phyloP scores from a whole-genome alignment of 306 rosid species.

The Macrotyloma uniflorum region DNA sequence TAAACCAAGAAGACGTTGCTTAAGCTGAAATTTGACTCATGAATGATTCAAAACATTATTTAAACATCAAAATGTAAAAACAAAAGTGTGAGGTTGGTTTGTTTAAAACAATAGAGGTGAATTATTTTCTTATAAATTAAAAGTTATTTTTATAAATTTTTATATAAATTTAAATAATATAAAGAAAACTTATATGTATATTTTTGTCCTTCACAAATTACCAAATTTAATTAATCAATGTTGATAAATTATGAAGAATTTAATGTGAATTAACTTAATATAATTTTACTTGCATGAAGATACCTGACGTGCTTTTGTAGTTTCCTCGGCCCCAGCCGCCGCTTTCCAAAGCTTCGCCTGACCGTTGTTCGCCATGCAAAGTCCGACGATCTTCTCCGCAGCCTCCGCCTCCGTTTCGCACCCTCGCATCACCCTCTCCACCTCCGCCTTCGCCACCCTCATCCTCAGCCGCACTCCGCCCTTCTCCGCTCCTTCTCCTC shows the following conservation, averaged over 20 bases:
- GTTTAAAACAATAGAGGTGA: not conserved
- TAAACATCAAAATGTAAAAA: not conserved
- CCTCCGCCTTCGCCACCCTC: conserved; percentile 74
- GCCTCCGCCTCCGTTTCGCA: conserved; percentile 68
- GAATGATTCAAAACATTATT: not conserved
- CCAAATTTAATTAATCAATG: too few species aligned
- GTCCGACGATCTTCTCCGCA: conserved; percentile 68
- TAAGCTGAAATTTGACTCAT: not conserved
- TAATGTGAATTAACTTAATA: too few species aligned
- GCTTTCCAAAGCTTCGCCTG: not conserved
- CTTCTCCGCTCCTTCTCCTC: not conserved
- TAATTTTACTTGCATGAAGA: not conserved
- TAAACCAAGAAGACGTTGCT: not conserved
- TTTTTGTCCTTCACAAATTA: too few species aligned
- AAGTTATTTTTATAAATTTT: too few species aligned
- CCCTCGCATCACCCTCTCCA: conserved; percentile 71
- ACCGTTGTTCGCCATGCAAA: conserved; percentile 47
- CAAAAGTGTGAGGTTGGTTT: not conserved
- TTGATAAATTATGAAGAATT: too few species aligned
- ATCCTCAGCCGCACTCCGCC: conserved; percentile 59
- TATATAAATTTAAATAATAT: too few species aligned
- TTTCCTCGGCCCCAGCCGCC: too few species aligned
- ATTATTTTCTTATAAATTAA: too few species aligned
- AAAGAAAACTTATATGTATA: too few species aligned
- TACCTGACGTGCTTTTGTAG: conserved; percentile 60